A percentile compares a stretch with the other conserved stretches of the same genome.
Conservation (phyloP, 495 filamentous ascomycete genomes). For the Neurospora hispaniola region DNA sequence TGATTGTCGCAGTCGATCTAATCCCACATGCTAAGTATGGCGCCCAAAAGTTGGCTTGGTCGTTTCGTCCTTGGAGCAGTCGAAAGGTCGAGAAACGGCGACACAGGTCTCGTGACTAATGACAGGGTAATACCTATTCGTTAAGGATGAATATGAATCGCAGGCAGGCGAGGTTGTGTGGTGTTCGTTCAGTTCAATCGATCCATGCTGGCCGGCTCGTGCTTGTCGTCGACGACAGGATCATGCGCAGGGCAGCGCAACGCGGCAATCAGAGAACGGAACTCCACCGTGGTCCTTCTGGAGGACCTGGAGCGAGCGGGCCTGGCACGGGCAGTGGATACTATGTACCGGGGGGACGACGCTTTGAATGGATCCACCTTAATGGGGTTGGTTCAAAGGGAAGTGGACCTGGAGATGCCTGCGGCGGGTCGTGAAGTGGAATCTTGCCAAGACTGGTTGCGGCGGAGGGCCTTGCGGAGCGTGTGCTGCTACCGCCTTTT, state of each 20-base stretch:
- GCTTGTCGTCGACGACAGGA: neutral
- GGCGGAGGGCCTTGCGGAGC: neutral
- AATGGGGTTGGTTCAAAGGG: neutral
- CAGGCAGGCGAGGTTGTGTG: neutral
- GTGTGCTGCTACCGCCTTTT: neutral
- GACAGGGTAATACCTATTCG: neutral
- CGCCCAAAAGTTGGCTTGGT: neutral
- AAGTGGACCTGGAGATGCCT: neutral
- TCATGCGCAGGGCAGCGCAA: neutral
- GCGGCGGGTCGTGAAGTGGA: neutral
- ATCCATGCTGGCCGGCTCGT: constrained; percentile 1
- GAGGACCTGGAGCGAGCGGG: neutral
- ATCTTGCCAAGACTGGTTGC: neutral
- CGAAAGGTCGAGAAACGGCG: neutral
- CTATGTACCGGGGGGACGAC: neutral
- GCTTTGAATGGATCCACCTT: neutral
- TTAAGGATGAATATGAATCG: neutral
- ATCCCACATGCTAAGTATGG: neutral
- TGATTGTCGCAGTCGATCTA: neutral
- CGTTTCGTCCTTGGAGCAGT: neutral
- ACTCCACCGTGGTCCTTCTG: neutral
- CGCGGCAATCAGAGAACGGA: neutral
- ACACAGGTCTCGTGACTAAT: neutral
- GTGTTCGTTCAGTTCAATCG: neutral
- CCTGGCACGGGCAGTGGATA: neutral